Percentiles rank a stretch among this genome's conserved stretches.
These are phyloP conservation scores for Jacaranda copaia DNA, from an alignment of 257 asterid genomes.

Conservation along the genomic window DNA sequence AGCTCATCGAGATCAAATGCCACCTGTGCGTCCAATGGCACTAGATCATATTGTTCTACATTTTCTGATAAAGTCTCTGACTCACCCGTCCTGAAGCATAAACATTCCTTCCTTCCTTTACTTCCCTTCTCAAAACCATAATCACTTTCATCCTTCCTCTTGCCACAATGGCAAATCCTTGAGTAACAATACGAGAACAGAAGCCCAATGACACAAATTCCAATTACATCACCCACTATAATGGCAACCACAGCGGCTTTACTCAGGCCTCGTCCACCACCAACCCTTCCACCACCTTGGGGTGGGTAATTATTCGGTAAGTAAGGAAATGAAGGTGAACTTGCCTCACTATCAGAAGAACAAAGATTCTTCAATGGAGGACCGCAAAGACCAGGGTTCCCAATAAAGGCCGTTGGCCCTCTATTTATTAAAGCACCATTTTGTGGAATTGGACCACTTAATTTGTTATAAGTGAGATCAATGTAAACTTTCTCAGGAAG, in stretches of 20 bases:
- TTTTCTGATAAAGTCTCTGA: constrained; percentile 81
- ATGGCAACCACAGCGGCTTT: constrained; percentile 64
- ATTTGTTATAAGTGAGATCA: constrained; percentile 75
- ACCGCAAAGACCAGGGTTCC: constrained; percentile 88
- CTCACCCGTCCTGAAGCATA: constrained; percentile 82
- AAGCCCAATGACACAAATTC: constrained; percentile 76
- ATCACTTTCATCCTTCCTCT: constrained; percentile 50
- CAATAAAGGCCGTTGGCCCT: constrained; percentile 97
- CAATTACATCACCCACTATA: constrained; percentile 72
- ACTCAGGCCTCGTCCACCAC: constrained; percentile 61
- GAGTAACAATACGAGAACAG: constrained; percentile 76
- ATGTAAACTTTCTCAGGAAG: constrained; percentile 88
- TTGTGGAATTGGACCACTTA: constrained; percentile 91
- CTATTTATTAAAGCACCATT: constrained; percentile 79
- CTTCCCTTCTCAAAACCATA: constrained; percentile 66
- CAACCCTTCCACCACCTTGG: constrained; percentile 41
- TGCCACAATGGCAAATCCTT: constrained; percentile 55
- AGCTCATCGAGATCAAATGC: constrained; percentile 89
- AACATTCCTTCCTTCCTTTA: constrained; percentile 63
- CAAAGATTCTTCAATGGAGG: constrained; percentile 82
- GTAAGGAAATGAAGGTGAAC: constrained; percentile 66
- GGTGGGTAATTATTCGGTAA: constrained; percentile 67
- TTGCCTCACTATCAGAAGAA: constrained; percentile 52
- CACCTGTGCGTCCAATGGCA: constrained; percentile 70
- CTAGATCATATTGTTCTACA: constrained; percentile 77